Evolutionary conservation across 192 early-diverging fungal species (phyloP), one percentile per base, ranked within the genome.

Genomic region (Entophlyctis luteolus): DNA sequence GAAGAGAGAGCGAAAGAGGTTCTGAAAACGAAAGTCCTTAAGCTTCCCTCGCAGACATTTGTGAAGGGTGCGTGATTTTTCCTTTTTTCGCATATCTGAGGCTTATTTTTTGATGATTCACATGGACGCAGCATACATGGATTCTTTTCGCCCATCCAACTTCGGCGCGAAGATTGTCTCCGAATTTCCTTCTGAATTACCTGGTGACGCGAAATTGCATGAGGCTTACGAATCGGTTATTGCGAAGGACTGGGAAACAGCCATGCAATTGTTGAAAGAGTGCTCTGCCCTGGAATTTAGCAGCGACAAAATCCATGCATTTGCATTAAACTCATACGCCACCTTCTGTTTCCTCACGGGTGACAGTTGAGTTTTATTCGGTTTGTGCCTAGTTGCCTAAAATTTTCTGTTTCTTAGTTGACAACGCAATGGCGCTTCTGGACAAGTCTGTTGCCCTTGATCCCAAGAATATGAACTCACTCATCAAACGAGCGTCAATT

Each of bases 271-370:
- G 16, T 49, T 59, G 33, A 29, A 59, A 18, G 46, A 54, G n/a
- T 14, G 31, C 29, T 23, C 47, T 37, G 55, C 12, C 2, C 55
- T 22, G 1, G 33, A 59, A 5, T 35, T 63, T 2, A 48, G 10
- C 4, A 65, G 25, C 35, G 70, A 79, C 3, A 58, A 62, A 35
- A 76, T 78, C 31, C 79, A 80, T 12, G 87, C 87, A 31, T 77
- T 88, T 49, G 91, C 90, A 18, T 84, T 88, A 58, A 96, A 94
- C 74, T 81, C 93, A 73, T 82, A 88, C 33, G 94, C 90, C 48
- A 96, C 94, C 42, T 93, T 96, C 70, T 72, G 75, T 39, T 96
- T 96, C 80, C 81, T 98, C 74, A 86, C 77, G 78, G 93, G 93
- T 62, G 85, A 90, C 68, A 55, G 70, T 79, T 60, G 48, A 34